phyloP scores from a whole-genome alignment of 805 yeast genomes.

The Saturnispora gosingensis region DNA sequence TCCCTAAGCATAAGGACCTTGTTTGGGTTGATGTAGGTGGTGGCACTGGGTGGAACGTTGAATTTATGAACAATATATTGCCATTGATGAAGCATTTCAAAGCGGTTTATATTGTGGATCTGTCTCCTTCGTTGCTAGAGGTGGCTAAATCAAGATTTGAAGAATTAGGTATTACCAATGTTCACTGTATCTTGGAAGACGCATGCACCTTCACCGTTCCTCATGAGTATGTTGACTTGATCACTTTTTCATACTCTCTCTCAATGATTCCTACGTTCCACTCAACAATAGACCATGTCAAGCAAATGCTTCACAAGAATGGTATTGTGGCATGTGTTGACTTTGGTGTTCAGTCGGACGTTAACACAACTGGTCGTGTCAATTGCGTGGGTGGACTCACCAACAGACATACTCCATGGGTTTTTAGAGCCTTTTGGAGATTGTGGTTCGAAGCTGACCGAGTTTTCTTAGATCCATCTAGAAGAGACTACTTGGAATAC shows the following conservation, averaged over 20 bases:
- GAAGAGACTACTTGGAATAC: conserved; percentile 78
- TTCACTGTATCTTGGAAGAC: conserved; percentile 61
- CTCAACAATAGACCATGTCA: conserved; percentile 66
- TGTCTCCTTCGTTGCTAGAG: conserved; percentile 68
- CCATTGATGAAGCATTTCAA: conserved; percentile 43
- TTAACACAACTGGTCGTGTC: conserved; percentile 56
- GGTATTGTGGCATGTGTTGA: conserved; percentile 69
- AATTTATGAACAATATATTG: conserved; percentile 53
- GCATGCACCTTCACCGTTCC: conserved; percentile 62
- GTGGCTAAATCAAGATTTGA: conserved; percentile 55
- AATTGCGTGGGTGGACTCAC: conserved; percentile 69
- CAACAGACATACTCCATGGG: conserved; percentile 68
- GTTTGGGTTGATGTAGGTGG: conserved; percentile 82
- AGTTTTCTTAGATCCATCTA: conserved; percentile 67
- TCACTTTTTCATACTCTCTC: conserved; percentile 72
- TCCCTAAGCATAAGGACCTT: conserved; percentile 33
- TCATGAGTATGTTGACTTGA: conserved; percentile 47
- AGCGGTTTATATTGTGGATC: conserved; percentile 63
- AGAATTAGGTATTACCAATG: conserved; percentile 44
- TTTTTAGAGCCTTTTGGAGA: conserved; percentile 74
- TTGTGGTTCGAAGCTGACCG: conserved; percentile 82
- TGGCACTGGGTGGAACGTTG: conserved; percentile 79
- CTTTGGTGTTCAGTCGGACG: conserved; percentile 66
- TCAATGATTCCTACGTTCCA: conserved; percentile 83
- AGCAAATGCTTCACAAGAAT: conserved; percentile 38